These are phyloP conservation scores for Neurospora sp. DNA, from an alignment of 495 filamentous ascomycete species.

Conservation along the genomic window DNA sequence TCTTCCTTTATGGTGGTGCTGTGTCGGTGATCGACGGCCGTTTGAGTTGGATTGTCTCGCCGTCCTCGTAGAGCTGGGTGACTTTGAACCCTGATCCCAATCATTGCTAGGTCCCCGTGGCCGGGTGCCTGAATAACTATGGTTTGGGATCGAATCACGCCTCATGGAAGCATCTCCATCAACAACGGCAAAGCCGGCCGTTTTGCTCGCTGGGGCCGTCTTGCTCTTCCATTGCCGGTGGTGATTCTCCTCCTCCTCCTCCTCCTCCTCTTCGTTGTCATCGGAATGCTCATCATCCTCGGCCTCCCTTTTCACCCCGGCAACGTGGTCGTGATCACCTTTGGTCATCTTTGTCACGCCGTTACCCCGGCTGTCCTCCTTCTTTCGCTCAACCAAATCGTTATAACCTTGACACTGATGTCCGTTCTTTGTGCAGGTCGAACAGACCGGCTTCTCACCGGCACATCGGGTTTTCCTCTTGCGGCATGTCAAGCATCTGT, in stretches of 20 bases:
- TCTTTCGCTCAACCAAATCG: slow-evolving; percentile 38
- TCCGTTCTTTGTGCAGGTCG: slow-evolving; percentile 65
- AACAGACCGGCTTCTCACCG: slow-evolving; percentile 64
- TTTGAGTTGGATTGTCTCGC: slow-evolving; percentile 18
- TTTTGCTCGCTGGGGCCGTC: not conserved
- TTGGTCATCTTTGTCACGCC: slow-evolving; percentile 8
- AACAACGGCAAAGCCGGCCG: slow-evolving; percentile 13
- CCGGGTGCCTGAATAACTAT: slow-evolving; percentile 6
- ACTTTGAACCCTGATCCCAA: slow-evolving; percentile 18
- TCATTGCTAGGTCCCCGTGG: slow-evolving; percentile 15
- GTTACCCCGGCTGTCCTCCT: slow-evolving; percentile 16
- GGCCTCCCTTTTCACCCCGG: slow-evolving; percentile 14
- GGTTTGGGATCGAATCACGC: slow-evolving; percentile 16
- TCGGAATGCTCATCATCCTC: slow-evolving; percentile 18
- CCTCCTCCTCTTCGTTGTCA: slow-evolving; percentile 17
- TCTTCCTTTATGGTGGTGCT: slow-evolving; percentile 22
- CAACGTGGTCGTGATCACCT: slow-evolving; percentile 14
- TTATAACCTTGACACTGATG: slow-evolving; percentile 61
- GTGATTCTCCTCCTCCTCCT: slow-evolving; percentile 15
- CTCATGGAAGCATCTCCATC: slow-evolving; percentile 5
- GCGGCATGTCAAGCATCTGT: slow-evolving; percentile 67
- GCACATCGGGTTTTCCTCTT: slow-evolving; percentile 78
- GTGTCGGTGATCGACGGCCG: slow-evolving; percentile 30
- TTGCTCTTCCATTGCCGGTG: slow-evolving; percentile 24
- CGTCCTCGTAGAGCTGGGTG: slow-evolving; percentile 12